Evolutionary conservation across 2,329 filamentous ascomycete genomes (phyloP).

Genomic region (Ophiobolus disseminans): DNA sequence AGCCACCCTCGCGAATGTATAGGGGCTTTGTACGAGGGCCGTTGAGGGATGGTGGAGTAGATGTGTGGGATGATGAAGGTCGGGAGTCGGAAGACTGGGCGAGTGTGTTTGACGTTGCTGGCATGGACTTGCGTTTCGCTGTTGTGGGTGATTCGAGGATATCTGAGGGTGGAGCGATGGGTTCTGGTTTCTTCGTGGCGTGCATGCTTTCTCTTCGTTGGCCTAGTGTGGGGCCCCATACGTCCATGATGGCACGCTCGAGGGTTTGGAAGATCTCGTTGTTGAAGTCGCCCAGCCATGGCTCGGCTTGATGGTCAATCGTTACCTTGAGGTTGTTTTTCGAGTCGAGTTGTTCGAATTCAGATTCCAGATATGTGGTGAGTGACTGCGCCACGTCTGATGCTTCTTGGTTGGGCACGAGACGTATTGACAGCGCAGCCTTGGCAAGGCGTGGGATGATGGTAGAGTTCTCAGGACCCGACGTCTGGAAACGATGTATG

Average conservation of each 20-base stretch:
- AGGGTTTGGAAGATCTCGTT: conserved; percentile 92
- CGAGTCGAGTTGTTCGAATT: conserved; percentile 78
- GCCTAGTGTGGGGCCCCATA: conserved; percentile 71
- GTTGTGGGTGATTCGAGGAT: conserved; percentile 5
- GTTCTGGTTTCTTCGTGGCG: conserved; percentile 20
- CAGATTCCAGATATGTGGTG: conserved; percentile 68
- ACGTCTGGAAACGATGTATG: conserved; percentile 90
- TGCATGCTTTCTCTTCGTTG: conserved; percentile 27
- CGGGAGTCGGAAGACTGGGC: conserved; percentile 48
- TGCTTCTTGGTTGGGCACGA: conserved; percentile 92
- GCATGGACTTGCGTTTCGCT: conserved; percentile 33
- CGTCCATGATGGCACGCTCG: conserved; percentile 81
- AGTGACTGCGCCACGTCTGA: conserved; percentile 75
- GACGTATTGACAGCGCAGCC: conserved; percentile 84
- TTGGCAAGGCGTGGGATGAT: conserved; percentile 90
- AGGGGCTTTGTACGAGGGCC: conserved; percentile 66
- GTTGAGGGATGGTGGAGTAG: conserved; percentile 1
- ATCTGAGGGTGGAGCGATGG: conserved; percentile 8
- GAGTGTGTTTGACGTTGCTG: conserved; percentile 60
- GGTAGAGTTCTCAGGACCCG: conserved; percentile 84
- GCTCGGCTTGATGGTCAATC: conserved; percentile 92
- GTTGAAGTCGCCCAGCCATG: conserved; percentile 91
- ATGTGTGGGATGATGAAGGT: conserved; percentile 1
- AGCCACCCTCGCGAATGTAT: conserved; percentile 94
- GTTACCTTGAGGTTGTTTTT: conserved; percentile 81